Evolutionary conservation across 805 yeast genomes (phyloP).

Genomic region (Hanseniaspora lindneri): DNA sequence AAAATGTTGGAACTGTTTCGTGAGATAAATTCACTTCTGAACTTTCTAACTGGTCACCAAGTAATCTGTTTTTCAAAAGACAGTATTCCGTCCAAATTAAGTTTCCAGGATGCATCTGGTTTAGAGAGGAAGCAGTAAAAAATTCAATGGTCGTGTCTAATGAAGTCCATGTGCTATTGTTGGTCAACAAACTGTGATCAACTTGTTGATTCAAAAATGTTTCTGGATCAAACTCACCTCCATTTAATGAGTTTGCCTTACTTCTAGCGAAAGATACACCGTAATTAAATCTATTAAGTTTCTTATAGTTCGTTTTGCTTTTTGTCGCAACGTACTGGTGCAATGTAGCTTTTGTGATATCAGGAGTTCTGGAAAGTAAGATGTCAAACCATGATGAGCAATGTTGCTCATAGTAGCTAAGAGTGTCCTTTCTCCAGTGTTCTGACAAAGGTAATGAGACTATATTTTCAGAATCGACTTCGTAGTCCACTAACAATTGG

Average conservation of each 20-base stretch:
- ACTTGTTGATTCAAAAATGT: constrained; percentile 32
- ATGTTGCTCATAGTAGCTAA: constrained; percentile 44
- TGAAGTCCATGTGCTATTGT: background rate
- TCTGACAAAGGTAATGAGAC: constrained; percentile 50
- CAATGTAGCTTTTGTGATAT: constrained; percentile 66
- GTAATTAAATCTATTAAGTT: constrained; percentile 41
- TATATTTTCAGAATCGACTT: constrained; percentile 30
- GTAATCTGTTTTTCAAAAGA: background rate
- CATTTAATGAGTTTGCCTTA: constrained; percentile 64
- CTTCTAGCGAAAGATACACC: constrained; percentile 88
- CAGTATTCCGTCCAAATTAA: background rate
- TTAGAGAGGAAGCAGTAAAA: constrained; percentile 6
- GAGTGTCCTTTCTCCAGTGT: constrained; percentile 64
- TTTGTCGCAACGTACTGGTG: constrained; percentile 54
- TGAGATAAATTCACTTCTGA: background rate
- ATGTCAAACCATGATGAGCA: constrained; percentile 58
- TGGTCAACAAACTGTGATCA: background rate
- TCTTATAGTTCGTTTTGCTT: constrained; percentile 14
- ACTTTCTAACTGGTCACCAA: background rate
- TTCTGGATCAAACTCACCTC: constrained; percentile 46
- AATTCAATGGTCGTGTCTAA: constrained; percentile 18
- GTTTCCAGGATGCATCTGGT: background rate
- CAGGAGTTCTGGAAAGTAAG: constrained; percentile 46
- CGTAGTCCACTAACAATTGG: constrained; percentile 65
- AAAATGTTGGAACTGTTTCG: constrained; percentile 2